phyloP scores from a whole-genome alignment of 768 basidiomycete species.

The Coprinopsis strossmayeri region DNA sequence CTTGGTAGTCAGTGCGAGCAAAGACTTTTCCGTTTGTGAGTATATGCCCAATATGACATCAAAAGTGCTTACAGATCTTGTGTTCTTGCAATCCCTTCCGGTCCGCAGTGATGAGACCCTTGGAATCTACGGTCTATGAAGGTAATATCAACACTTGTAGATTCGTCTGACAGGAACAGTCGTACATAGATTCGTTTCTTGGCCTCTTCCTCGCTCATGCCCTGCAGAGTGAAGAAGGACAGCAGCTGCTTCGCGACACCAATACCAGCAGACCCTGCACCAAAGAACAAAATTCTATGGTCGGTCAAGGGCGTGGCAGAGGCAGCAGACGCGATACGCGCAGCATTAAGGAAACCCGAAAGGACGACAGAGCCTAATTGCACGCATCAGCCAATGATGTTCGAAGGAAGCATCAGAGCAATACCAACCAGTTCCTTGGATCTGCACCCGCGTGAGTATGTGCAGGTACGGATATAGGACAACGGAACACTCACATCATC shows the following conservation, averaged over 20 bases:
- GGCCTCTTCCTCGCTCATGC: slow-evolving; percentile 61
- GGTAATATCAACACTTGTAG: slow-evolving; percentile 11
- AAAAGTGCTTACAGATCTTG: slow-evolving; percentile 50
- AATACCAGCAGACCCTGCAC: slow-evolving; percentile 86
- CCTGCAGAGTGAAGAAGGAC: slow-evolving; percentile 73
- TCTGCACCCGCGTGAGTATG: slow-evolving; percentile 25
- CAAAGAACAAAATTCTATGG: slow-evolving; percentile 83
- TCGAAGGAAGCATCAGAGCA: not conserved
- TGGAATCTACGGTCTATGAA: slow-evolving; percentile 62
- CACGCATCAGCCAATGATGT: slow-evolving; percentile 6
- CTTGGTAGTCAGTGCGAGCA: slow-evolving; percentile 63
- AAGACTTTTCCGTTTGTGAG: slow-evolving; percentile 51
- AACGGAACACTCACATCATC: slow-evolving; percentile 51
- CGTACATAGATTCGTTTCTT: slow-evolving; percentile 59
- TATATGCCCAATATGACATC: not conserved
- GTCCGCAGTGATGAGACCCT: slow-evolving; percentile 68
- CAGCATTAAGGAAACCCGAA: slow-evolving; percentile 71
- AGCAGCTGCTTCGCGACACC: slow-evolving; percentile 82
- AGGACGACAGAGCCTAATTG: slow-evolving; percentile 59
- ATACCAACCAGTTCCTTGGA: slow-evolving; percentile 53
- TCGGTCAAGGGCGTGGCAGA: slow-evolving; percentile 53
- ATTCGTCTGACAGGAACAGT: slow-evolving; percentile 7
- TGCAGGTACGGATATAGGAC: not conserved
- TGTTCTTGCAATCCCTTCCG: slow-evolving; percentile 65
- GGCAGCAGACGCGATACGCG: slow-evolving; percentile 49